Conservation (phyloP, 371 early-diverging fungal genomes). For the Basidiobolus meristosporus region DNA sequence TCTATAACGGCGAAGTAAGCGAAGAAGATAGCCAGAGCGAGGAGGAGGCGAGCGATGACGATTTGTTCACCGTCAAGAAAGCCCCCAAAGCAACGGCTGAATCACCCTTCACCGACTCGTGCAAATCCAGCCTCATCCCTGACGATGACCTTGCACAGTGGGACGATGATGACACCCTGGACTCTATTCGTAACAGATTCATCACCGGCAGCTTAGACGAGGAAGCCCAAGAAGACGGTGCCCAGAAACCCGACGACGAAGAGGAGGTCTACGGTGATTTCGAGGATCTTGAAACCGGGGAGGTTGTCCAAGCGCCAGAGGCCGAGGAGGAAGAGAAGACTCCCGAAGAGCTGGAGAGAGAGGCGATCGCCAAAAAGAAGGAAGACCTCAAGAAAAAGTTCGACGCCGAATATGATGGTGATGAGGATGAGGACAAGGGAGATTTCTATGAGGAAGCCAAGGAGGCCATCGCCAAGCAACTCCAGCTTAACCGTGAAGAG, state of each 20-base stretch:
- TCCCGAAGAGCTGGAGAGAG: constrained; percentile 14
- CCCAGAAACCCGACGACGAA: constrained; percentile 20
- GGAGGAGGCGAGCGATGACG: constrained; percentile 18
- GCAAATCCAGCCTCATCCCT: constrained; percentile 26
- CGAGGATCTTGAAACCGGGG: constrained; percentile 71
- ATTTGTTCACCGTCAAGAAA: constrained; percentile 40
- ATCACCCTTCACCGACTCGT: constrained; percentile 37
- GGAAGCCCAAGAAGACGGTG: constrained; percentile 13
- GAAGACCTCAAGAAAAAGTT: constrained; percentile 81
- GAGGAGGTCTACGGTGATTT: constrained; percentile 68
- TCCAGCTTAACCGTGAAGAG: constrained; percentile 57
- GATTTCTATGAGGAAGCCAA: constrained; percentile 82
- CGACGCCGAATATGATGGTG: constrained; percentile 71
- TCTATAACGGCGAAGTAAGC: constrained; percentile 45
- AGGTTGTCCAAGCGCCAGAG: constrained; percentile 11
- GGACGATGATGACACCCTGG: constrained; percentile 50
- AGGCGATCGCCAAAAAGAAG: constrained; percentile 58
- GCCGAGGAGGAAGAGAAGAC: constrained; percentile 13
- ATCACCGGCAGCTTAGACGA: constrained; percentile 40
- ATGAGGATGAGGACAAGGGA: constrained; percentile 44
- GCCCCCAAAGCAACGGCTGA: constrained; percentile 8
- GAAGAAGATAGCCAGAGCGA: constrained; percentile 42
- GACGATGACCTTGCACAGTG: constrained; percentile 34
- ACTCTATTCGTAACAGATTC: constrained; percentile 57
- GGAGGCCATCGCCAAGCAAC: constrained; percentile 65